A percentile compares a stretch with the other conserved stretches of the same genome.
Conservation (phyloP, 1,284 basidiomycete species). For the Cryptococcus deneoformans region DNA sequence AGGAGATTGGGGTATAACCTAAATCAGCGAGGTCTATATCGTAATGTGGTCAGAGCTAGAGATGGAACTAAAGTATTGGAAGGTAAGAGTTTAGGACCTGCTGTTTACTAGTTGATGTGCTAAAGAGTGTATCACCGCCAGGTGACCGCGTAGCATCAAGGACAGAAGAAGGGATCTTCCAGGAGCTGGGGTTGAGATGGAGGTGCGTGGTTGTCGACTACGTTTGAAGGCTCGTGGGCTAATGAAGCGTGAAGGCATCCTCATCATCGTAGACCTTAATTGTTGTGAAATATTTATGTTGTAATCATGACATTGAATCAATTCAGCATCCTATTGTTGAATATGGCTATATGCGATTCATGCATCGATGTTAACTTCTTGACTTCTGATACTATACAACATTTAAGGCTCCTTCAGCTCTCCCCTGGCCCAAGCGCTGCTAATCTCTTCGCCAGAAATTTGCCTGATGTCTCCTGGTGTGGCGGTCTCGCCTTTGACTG, state of each 20-base stretch:
- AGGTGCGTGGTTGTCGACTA: slow-evolving; percentile 17
- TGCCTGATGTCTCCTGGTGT: slow-evolving; percentile 63
- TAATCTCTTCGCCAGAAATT: slow-evolving; percentile 62
- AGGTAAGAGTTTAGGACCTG: too few relatives aligned
- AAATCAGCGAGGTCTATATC: slow-evolving; percentile 77
- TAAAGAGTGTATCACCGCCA: neutral
- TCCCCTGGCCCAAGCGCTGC: slow-evolving; percentile 20
- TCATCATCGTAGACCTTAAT: slow-evolving; percentile 31
- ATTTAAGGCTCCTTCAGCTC: slow-evolving; percentile 27
- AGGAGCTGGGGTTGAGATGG: slow-evolving; percentile 57
- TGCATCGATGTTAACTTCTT: neutral
- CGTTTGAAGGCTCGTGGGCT: too few relatives aligned
- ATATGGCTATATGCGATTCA: slow-evolving; percentile 7
- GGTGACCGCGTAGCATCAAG: slow-evolving; percentile 74
- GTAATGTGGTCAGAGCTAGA: slow-evolving; percentile 60
- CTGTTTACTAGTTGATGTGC: too few relatives aligned
- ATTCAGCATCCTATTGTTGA: neutral
- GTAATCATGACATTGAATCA: neutral
- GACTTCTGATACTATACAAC: neutral
- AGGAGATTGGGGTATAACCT: slow-evolving; percentile 75
- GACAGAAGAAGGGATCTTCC: slow-evolving; percentile 81
- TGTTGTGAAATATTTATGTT: neutral
- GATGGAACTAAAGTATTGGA: too few relatives aligned
- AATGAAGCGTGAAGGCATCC: slow-evolving; percentile 17
- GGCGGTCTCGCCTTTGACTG: slow-evolving; percentile 58